Evolutionary conservation across 2,329 filamentous ascomycete species (phyloP).

Genomic region (Colletotrichum siamense): DNA sequence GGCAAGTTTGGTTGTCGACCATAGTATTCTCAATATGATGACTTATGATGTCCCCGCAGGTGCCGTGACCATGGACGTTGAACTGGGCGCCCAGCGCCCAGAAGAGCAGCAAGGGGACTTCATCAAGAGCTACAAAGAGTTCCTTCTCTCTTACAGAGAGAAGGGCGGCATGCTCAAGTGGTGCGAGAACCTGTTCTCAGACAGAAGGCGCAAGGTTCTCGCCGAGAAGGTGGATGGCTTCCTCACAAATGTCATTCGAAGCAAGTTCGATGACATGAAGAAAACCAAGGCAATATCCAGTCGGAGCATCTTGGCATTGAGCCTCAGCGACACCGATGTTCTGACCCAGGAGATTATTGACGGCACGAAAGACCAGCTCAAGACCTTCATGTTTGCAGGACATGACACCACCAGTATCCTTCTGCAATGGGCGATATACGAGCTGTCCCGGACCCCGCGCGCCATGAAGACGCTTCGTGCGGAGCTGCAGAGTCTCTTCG

Average conservation of each 20-base stretch:
- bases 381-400: conserved; percentile 45
- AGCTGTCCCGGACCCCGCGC: conserved; percentile 36
- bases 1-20: not conserved
- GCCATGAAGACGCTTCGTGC: conserved; percentile 31
- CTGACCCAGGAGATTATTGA: conserved; percentile 32
- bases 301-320: conserved; percentile 38
- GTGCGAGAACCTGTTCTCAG: conserved; percentile 25
- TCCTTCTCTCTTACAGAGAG: conserved; percentile 27
- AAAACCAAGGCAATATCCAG: conserved; percentile 8
- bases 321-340: conserved; percentile 30
- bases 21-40: fast-evolving
- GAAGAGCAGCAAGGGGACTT: conserved; percentile 30
- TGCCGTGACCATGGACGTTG: conserved; percentile 37
- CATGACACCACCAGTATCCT: conserved; percentile 45
- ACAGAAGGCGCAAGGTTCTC: conserved; percentile 24
- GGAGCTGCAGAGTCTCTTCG: conserved; percentile 42
- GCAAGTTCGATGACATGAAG: conserved; percentile 25
- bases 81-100: conserved; percentile 36
- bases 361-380: conserved; percentile 40
- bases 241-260: conserved; percentile 28
- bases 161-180: conserved; percentile 23
- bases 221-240: conserved; percentile 26
- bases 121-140: conserved; percentile 32
- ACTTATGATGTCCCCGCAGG: conserved; percentile 18
- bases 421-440: conserved; percentile 41